These are phyloP conservation scores for Fusarium setosum DNA, from an alignment of 2,329 filamentous ascomycete species.

Conservation along the genomic window DNA sequence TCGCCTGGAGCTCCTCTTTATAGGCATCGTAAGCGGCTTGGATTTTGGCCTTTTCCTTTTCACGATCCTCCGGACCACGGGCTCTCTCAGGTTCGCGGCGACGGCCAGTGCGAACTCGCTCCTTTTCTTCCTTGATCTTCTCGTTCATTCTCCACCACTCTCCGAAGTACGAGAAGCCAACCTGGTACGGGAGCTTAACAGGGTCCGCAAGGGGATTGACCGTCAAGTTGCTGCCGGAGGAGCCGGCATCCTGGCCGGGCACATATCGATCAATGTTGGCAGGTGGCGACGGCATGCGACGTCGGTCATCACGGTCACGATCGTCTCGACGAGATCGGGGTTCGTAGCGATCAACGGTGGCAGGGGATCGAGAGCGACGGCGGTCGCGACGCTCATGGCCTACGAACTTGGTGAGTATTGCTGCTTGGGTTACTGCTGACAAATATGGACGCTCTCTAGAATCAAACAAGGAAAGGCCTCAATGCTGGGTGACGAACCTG, in stretches of 20 bases:
- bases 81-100: slow-evolving; percentile 72
- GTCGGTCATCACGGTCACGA: slow-evolving; percentile 69
- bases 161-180: slow-evolving; percentile 86
- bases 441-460: too few relatives aligned
- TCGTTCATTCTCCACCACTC: slow-evolving; percentile 90
- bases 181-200: slow-evolving; percentile 79
- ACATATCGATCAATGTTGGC: slow-evolving; percentile 88
- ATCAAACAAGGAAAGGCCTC: not conserved
- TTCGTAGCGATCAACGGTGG: slow-evolving; percentile 80
- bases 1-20: slow-evolving; percentile 75
- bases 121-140: slow-evolving; percentile 84
- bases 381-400: slow-evolving; percentile 70
- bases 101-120: slow-evolving; percentile 76
- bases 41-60: slow-evolving; percentile 82
- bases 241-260: slow-evolving; percentile 73
- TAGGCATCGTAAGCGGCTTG: slow-evolving; percentile 76
- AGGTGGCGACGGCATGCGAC: slow-evolving; percentile 70
- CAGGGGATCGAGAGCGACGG: slow-evolving; percentile 77
- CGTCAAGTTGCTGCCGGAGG: slow-evolving; percentile 50
- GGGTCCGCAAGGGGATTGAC: slow-evolving; percentile 79
- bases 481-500: slow-evolving; percentile 65
- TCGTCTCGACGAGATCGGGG: slow-evolving; percentile 78
- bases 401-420: slow-evolving; percentile 41
- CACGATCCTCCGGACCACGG: slow-evolving; percentile 78
- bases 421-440: not conserved